Conservation (phyloP, 1,284 basidiomycete species). For the Calocybe gambosa region DNA sequence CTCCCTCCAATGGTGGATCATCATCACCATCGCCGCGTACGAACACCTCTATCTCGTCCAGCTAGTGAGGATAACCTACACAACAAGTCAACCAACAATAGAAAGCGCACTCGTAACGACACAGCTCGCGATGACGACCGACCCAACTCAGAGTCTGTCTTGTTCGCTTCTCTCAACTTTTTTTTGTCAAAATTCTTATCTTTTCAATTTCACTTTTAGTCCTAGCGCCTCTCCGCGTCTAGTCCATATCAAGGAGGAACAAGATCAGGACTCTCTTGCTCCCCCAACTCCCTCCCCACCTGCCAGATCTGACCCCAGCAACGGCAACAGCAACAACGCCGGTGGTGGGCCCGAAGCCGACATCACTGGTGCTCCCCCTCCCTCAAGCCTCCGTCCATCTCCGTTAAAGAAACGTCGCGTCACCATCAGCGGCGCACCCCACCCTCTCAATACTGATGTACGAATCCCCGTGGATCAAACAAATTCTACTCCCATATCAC, state of each 20-base stretch:
- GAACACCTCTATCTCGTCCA: slow-evolving; percentile 29
- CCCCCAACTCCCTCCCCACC: slow-evolving; percentile 26
- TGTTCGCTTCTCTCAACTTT: slow-evolving; percentile 20
- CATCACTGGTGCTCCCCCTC: slow-evolving; percentile 28
- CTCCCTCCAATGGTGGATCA: slow-evolving; percentile 24
- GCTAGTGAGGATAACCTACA: slow-evolving; percentile 23
- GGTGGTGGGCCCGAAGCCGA: slow-evolving; percentile 16
- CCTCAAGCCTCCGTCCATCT: slow-evolving; percentile 38
- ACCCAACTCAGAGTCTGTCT: slow-evolving; percentile 36
- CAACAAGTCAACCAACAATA: slow-evolving; percentile 19
- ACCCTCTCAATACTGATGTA: slow-evolving; percentile 49
- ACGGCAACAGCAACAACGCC: slow-evolving; percentile 7
- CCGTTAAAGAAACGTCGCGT: slow-evolving; percentile 67
- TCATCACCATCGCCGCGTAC: slow-evolving; percentile 25
- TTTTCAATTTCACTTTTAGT: slow-evolving; percentile 10
- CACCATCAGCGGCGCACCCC: slow-evolving; percentile 56
- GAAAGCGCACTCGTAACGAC: slow-evolving; percentile 44
- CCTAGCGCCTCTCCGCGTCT: slow-evolving; percentile 39
- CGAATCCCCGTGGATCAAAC: slow-evolving; percentile 36
- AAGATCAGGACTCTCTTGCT: slow-evolving; percentile 44
- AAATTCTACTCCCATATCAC: slow-evolving; percentile 54
- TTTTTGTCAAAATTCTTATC: slow-evolving; percentile 3
- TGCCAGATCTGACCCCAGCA: slow-evolving; percentile 5
- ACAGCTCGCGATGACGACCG: slow-evolving; percentile 30
- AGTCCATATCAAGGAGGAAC: slow-evolving; percentile 56